Evolutionary conservation across 768 basidiomycete species (phyloP), one percentile per base, ranked within the genome.

Genomic region (Russula compacta): DNA sequence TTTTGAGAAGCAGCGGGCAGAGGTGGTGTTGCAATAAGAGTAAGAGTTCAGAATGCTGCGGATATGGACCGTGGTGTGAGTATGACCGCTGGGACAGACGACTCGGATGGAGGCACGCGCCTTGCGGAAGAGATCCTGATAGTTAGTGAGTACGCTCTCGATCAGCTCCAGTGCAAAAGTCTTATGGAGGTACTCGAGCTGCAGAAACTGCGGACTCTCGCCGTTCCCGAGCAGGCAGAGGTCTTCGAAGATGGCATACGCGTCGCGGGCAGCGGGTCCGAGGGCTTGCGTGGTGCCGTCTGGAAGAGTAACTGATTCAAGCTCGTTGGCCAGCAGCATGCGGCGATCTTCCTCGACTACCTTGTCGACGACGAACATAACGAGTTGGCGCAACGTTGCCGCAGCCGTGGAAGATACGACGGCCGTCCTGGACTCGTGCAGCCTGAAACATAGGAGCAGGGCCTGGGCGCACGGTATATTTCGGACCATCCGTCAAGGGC

Each of bases 291-390:
- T 81, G 1, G 78, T 78, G 5, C 87, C 92, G 63, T 92, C 81
- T 2, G 92, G 88, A 14, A 92, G 79, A 0, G 71, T 71, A 1
- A 83, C 78, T 14, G 81, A 76, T n/a, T 73, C 67, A 11, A 73
- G 67, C 7, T 72, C 66, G 32, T 46, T 56, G 33, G 33, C 73
- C 70, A 19, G 74, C 73, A 70, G 56, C 66, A 63, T 21, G 78
- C 71, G 72, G 5, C 76, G 74, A 70, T 93, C 89, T 69, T 94
- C 91, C 17, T 82, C 79, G 1, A 86, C 83, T 72, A 98, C 89
- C 70, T 95, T 94, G 74, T 99, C 97, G 47, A 98, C 90, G 17
- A 98, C 86, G 66, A 98, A 91, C 95, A 99, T 98, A 48, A 98
- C 92, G 1, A 98, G 79, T 70, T 98, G 95, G 2, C 95, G 86